Conservation (phyloP, 345 rosid genomes). For the Rhizophora mangle region DNA sequence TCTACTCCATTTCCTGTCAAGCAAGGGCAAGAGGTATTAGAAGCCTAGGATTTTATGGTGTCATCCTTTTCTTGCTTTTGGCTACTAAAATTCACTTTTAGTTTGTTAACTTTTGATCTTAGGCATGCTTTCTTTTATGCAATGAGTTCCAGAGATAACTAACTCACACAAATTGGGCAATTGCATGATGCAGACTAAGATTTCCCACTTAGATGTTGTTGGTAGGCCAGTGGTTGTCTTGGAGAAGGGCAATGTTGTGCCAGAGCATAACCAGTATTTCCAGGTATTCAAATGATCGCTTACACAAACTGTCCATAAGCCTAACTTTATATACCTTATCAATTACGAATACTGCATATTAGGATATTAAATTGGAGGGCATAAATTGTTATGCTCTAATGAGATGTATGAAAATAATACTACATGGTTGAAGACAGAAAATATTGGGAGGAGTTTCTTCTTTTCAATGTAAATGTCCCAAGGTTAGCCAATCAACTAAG, state of each 20-base stretch:
- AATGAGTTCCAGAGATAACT: not conserved
- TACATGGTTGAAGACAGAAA: too few relatives aligned
- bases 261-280: slow-evolving; percentile 85
- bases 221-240: slow-evolving; percentile 87
- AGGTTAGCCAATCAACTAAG: not conserved
- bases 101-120: not conserved
- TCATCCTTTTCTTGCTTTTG: not conserved
- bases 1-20: slow-evolving; percentile 70
- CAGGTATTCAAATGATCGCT: slow-evolving; percentile 52
- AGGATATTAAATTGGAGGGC: too few relatives aligned
- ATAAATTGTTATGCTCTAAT: too few relatives aligned
- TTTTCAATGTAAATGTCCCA: too few relatives aligned
- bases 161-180: not conserved
- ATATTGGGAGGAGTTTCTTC: too few relatives aligned
- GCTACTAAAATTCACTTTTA: not conserved
- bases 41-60: slow-evolving; percentile 15
- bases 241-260: slow-evolving; percentile 72
- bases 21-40: slow-evolving; percentile 72
- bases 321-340: not conserved
- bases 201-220: slow-evolving; percentile 83
- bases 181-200: slow-evolving; percentile 52
- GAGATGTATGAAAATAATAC: too few relatives aligned
- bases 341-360: too few relatives aligned
- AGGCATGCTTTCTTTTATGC: slow-evolving; percentile 3
- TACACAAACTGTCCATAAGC: not conserved